Evolutionary conservation across 208 protist genomes (phyloP), one percentile per base, ranked within the genome.

Genomic region (Trypanosoma rangeli): DNA sequence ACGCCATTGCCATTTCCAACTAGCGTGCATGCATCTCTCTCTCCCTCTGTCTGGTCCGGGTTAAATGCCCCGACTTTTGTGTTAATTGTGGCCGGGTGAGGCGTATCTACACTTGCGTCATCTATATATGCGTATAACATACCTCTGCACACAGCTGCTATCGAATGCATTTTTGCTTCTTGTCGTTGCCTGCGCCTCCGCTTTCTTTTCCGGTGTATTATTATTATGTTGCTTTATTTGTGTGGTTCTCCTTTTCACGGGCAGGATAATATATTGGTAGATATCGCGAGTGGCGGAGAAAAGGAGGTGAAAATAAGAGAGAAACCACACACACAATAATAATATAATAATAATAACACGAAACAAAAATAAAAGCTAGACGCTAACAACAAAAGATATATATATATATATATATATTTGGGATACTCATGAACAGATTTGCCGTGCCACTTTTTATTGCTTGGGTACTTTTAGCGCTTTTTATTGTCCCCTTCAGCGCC

Each of bases 121-220:
- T 76, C 31, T 61, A 69, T 64, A 74, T 28, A 42, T 48, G 39
- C 37, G 10, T 10, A 63, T 52, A 55, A n/a, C 73, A 63, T 52
- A 55, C 33, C 73, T 58, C 0, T 39, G 56, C 66, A 61, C 42
- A 16, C 42, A 16, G 13, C 8, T 18, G 42, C 42, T 16, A 9
- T 46, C 42, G 13, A 46, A 46, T 46, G 42, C 42, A 46, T 18
- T 10, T 46, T 18, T 18, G 12, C 29, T 39, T 52, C 1, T 28
- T 33, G 1, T 68, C 28, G 16, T 68, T 58, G n/a, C 29, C 3
- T 9, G 1, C 18, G n/a, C 33, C 10, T 60, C 12, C 33, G 55
- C 29, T 29, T 37, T 37, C 39, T 42, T 42, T 39, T 15, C 16
- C 33, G 28, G 12, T 15, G 5, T n/a, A 37, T 42, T 60, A 3